Conservation (phyloP, 495 filamentous ascomycete species). For the Cercophora sp. region DNA sequence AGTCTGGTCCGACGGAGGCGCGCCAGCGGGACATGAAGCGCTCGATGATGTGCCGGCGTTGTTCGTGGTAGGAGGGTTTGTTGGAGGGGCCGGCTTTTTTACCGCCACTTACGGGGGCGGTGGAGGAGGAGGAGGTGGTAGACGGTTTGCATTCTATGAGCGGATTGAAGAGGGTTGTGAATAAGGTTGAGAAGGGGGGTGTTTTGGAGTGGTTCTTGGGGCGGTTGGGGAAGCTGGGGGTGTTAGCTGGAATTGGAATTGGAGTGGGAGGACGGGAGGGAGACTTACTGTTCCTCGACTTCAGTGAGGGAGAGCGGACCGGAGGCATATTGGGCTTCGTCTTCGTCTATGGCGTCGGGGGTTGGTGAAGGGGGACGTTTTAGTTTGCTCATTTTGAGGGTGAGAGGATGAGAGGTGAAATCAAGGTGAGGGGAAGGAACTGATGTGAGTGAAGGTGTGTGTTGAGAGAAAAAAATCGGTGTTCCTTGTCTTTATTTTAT, state of each 20-base stretch:
- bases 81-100: constrained; percentile 47
- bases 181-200: constrained; percentile 78
- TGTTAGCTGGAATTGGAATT: constrained; percentile 21
- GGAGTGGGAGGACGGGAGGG: background rate
- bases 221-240: constrained; percentile 70
- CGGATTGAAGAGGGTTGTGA: constrained; percentile 76
- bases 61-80: constrained; percentile 66
- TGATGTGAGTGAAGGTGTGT: background rate
- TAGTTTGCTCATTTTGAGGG: constrained; percentile 21
- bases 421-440: background rate
- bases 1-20: constrained; percentile 80
- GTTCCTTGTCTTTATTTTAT: too few species aligned
- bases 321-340: constrained; percentile 45
- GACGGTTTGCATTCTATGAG: constrained; percentile 80
- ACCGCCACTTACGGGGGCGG: constrained; percentile 9
- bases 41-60: constrained; percentile 79
- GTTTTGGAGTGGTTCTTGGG: constrained; percentile 76
- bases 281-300: constrained; percentile 60
- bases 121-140: constrained; percentile 47
- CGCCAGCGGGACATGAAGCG: constrained; percentile 88
- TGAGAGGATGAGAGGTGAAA: background rate
- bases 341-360: constrained; percentile 49
- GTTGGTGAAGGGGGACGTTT: constrained; percentile 37
- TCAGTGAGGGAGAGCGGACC: constrained; percentile 45
- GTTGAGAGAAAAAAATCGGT: too few species aligned